Conservation (phyloP, 768 basidiomycete species). For the Trametes meyenii region DNA sequence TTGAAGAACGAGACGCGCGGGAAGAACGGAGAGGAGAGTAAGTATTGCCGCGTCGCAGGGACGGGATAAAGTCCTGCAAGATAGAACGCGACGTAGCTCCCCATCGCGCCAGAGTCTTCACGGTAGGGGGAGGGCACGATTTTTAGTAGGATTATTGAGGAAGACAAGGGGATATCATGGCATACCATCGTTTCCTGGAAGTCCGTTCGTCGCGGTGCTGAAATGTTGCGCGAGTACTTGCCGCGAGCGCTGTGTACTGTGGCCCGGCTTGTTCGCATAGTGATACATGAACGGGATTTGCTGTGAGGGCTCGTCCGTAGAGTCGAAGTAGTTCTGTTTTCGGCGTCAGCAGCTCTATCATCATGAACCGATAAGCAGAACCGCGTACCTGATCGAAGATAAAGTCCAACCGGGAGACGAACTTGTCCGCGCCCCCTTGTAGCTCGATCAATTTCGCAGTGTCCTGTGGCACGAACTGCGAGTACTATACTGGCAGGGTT, state of each 20-base stretch:
- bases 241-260: conserved; percentile 58
- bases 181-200: conserved; percentile 63
- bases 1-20: conserved; percentile 62
- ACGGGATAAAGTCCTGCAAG: conserved; percentile 64
- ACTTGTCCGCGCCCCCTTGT: conserved; percentile 58
- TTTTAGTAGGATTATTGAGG: neutral
- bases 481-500: conserved; percentile 45
- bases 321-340: conserved; percentile 58
- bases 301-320: conserved; percentile 66
- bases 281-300: conserved; percentile 75
- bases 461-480: conserved; percentile 68
- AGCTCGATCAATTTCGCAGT: conserved; percentile 61
- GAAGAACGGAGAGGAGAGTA: conserved; percentile 67
- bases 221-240: conserved; percentile 58
- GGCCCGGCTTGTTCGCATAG: conserved; percentile 61
- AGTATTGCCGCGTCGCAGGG: conserved; percentile 60
- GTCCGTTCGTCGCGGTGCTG: conserved; percentile 48
- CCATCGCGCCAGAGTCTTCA: conserved; percentile 57
- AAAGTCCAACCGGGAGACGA: conserved; percentile 57
- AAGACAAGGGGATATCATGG: neutral
- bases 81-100: conserved; percentile 59
- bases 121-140: neutral
- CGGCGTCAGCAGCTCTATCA: neutral
- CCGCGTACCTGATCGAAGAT: conserved; percentile 53
- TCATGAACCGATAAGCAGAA: no score